Base-by-base conservation (phyloP, 352 stramenopile species). In the Phytopythium ostracodes region DNA sequence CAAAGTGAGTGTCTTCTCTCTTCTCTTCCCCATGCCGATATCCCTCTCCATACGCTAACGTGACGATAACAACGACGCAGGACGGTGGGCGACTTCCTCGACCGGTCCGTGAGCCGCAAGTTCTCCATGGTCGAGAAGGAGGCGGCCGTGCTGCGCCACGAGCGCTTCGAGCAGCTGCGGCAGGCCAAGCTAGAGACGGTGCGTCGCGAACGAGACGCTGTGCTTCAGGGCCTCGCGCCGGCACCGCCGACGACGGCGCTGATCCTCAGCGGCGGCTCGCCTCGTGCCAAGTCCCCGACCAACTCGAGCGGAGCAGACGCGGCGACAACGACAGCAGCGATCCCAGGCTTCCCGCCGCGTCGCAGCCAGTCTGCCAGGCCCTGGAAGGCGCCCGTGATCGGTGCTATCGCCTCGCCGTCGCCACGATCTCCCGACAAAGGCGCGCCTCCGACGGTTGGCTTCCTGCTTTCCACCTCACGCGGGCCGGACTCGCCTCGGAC, bases 41-140 rank as follows among this genome's bases (percentile, higher is more conserved):
- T n/a, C n/a, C 5, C 4, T 43, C 42, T 2, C 20, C 42, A 15
- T 4, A n/a, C 10, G 38, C 38, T 44, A 44, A 44, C 38, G 20
- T 1, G 38, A 31, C 4, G 1, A 18, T 40, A 9, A 14, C 38
- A 11, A 40, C 20, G 43, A 24, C 10, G 9, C 24, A 70, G 54
- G 59, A 62, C 65, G 22, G 65, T 79, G 9, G 65, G 50, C 31
- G 79, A 89, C 43, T 92, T 92, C 63, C 68, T 84, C 42, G 67
- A 84, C 35, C 67, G 75, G 20, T 59, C 59, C 20, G 66, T 74
- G 1, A 80, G 70, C 14, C 68, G 64, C 27, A 89, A 87, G 67
- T 85, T 81, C 58, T 76, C 79, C 1, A 62, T 87, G 8, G 68
- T 93, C 18, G 84, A 93, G 67, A 91, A 91, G 56, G 79, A 91